phyloP scores from a whole-genome alignment of 2,329 filamentous ascomycete genomes.

The Camptophora hylomeconis region DNA sequence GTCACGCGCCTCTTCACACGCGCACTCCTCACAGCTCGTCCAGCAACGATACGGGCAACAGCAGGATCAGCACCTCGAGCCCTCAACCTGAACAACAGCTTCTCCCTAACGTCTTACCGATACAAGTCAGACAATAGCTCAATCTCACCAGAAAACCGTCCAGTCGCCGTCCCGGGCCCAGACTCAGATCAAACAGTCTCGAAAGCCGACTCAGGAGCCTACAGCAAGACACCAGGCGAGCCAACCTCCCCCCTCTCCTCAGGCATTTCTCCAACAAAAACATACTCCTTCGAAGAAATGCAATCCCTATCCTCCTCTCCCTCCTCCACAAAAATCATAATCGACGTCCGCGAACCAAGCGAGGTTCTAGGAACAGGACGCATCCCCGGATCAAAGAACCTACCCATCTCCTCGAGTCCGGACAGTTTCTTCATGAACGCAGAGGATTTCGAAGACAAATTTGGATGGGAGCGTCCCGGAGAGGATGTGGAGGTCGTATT shows the following conservation, averaged over 20 bases:
- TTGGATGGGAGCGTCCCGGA: slow-evolving; percentile 60
- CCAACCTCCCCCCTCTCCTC: slow-evolving; percentile 5
- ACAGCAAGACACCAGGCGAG: too few relatives aligned
- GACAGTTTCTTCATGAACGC: slow-evolving; percentile 65
- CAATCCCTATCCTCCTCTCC: slow-evolving; percentile 9
- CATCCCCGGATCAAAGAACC: slow-evolving; percentile 71
- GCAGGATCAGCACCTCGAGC: too few relatives aligned
- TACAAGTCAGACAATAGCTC: too few relatives aligned
- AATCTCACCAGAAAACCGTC: too few relatives aligned
- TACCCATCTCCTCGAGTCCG: slow-evolving; percentile 64
- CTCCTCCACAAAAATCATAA: slow-evolving; percentile 15
- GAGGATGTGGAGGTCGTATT: slow-evolving; percentile 55
- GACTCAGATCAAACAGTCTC: too few relatives aligned
- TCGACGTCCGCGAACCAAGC: slow-evolving; percentile 35
- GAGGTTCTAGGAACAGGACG: slow-evolving; percentile 32
- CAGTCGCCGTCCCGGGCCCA: too few relatives aligned
- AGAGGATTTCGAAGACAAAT: slow-evolving; percentile 71
- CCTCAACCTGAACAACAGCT: too few relatives aligned
- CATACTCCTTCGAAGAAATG: slow-evolving; percentile 16
- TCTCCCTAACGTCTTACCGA: too few relatives aligned
- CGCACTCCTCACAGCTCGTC: too few relatives aligned
- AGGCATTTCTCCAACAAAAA: slow-evolving; percentile 6
- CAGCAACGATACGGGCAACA: too few relatives aligned
- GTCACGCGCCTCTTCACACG: too few relatives aligned
- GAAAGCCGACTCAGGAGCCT: too few relatives aligned